A percentile compares a stretch with the other conserved stretches of the same genome.
Evolutionary conservation across 2,329 filamentous ascomycete species (phyloP).

Genomic region (Fusarium fujikuroi): DNA sequence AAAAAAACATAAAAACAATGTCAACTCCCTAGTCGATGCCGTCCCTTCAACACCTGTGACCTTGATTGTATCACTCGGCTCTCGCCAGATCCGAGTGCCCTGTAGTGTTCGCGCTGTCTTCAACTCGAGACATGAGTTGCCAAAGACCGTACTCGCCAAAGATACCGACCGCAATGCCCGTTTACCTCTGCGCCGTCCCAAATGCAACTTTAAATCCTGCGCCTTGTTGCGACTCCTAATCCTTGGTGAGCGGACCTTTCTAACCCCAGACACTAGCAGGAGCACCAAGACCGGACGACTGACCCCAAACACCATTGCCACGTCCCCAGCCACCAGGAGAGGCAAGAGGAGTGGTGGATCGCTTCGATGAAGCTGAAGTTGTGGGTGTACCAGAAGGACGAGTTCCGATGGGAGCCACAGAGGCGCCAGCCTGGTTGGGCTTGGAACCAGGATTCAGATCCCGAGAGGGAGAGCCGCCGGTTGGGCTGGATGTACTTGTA

Average conservation of each 20-base stretch:
- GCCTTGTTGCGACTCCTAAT: conserved; percentile 11
- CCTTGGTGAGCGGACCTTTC: neutral
- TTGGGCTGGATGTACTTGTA: conserved; percentile 84
- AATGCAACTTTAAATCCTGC: conserved; percentile 41
- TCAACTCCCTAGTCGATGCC: conserved; percentile 46
- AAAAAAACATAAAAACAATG: conserved; percentile 37
- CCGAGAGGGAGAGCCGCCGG: conserved; percentile 81
- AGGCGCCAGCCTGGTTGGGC: conserved; percentile 64
- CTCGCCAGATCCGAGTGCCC: conserved; percentile 34
- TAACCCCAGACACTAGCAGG: conserved; percentile 97
- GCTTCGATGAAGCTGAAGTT: conserved; percentile 68
- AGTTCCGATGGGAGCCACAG: conserved; percentile 93
- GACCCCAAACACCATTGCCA: conserved; percentile 86
- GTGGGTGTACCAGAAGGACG: conserved; percentile 74
- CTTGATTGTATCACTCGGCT: conserved; percentile 33
- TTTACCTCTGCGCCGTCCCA: conserved; percentile 44
- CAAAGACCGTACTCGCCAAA: conserved; percentile 23
- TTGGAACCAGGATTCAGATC: conserved; percentile 66
- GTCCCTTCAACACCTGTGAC: conserved; percentile 36
- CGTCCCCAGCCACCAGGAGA: conserved; percentile 88
- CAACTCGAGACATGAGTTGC: conserved; percentile 15
- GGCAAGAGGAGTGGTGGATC: conserved; percentile 89
- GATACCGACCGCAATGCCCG: conserved; percentile 37
- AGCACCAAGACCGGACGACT: conserved; percentile 81
- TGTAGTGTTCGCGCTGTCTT: conserved; percentile 19